Evolutionary conservation across 148 eudicot species (phyloP), one percentile per base, ranked within the genome.

Genomic region (Euryodendron excelsum): DNA sequence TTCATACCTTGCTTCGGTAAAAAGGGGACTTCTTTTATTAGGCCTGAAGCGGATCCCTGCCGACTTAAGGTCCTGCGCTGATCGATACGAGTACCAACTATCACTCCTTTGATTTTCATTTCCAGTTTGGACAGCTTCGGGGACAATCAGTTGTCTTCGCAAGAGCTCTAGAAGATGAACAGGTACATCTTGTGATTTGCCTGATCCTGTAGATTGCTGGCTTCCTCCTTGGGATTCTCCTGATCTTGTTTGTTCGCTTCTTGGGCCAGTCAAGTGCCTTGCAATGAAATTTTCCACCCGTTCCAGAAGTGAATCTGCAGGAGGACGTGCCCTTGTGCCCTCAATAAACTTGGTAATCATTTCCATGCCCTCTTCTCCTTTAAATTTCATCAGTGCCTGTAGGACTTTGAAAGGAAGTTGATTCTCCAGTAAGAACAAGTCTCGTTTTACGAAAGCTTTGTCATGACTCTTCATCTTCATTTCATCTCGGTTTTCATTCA

Each of bases 31-130:
- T 18, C 15, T 12, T 50, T 34, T n/a, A 25, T 15, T 67, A 0
- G 68, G 66, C 50, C 52, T 37, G 31, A 75, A 75, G 20, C 23
- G 55, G 36, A 75, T 59, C 53, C 68, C 78, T 14, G 55, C 50
- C 1, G 27, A 2, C 36, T 31, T 75, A 7, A 75, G 78, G 34
- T 75, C 78, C 28, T 21, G 52, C 5, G 15, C 76, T 14, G 58
- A 13, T 1, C 76, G 76, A 73, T 28, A 73, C 12, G 45, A 28
- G 45, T 5, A 52, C 41, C 62, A 50, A 10, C 8, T 6, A 12
- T 28, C 5, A 3, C 65, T 33, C 6, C 6, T 6, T 39, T 6
- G 3, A 2, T 6, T 6, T 39, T 39, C 6, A 6, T 39, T 39
- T 61, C 25, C 25, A 23, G 12, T 14, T 61, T 27, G 4, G 27